Conservation (phyloP, 2,329 filamentous ascomycete species). For the Aureobasidium pullulans region DNA sequence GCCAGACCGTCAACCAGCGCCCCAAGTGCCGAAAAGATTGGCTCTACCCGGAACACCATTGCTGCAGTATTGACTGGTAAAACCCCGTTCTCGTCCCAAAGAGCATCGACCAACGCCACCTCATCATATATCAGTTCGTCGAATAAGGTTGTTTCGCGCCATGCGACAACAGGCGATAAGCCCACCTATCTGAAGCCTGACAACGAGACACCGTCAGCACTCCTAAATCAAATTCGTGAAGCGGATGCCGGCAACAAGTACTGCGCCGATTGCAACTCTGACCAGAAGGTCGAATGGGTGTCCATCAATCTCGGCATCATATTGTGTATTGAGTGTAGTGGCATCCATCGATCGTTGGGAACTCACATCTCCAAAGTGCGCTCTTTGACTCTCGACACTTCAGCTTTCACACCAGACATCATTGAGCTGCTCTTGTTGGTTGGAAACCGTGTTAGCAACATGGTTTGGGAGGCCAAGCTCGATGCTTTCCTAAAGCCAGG, state of each 20-base stretch:
- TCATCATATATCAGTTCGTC: slow-evolving; percentile 1
- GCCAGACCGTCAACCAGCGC: slow-evolving; percentile 46
- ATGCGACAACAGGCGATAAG: slow-evolving; percentile 85
- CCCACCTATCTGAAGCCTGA: slow-evolving; percentile 66
- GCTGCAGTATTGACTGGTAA: slow-evolving; percentile 91
- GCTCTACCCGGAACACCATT: slow-evolving; percentile 70
- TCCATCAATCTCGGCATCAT: slow-evolving; percentile 96
- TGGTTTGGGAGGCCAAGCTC: slow-evolving; percentile 87
- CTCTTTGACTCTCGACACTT: slow-evolving; percentile 89
- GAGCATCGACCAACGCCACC: slow-evolving; percentile 28
- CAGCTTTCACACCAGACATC: slow-evolving; percentile 93
- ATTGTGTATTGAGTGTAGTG: slow-evolving; percentile 95
- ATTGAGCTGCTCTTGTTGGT: slow-evolving; percentile 86
- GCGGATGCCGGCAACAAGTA: slow-evolving; percentile 86
- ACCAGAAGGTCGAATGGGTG: slow-evolving; percentile 94
- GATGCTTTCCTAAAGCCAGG: slow-evolving; percentile 67
- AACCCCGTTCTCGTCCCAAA: slow-evolving; percentile 60
- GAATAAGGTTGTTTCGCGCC: slow-evolving; percentile 60
- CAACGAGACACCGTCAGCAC: slow-evolving; percentile 72
- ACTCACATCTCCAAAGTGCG: slow-evolving; percentile 97
- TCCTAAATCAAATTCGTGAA: slow-evolving; percentile 80
- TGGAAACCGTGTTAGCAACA: slow-evolving; percentile 91
- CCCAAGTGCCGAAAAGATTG: slow-evolving; percentile 41
- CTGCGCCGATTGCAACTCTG: slow-evolving; percentile 91
- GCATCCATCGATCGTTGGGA: slow-evolving; percentile 89